These are phyloP conservation scores for Eucalyptus marginata DNA, from an alignment of 345 rosid genomes.

Conservation along the genomic window DNA sequence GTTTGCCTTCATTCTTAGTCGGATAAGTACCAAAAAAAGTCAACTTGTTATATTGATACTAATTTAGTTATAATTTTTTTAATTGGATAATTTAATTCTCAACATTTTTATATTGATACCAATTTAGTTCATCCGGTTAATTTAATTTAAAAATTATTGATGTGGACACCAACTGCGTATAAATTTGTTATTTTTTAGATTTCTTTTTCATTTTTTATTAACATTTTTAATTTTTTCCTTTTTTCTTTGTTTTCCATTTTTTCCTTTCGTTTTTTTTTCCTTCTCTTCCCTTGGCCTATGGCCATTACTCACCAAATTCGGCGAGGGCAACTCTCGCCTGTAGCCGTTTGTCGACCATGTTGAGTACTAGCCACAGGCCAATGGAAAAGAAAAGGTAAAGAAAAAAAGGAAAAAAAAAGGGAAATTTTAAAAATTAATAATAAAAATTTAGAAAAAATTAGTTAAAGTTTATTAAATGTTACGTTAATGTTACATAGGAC, in stretches of 20 bases:
- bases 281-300: neutral
- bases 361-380: fast-evolving
- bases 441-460: too few species aligned
- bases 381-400: too few species aligned
- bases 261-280: too few species aligned
- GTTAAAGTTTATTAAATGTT: too few species aligned
- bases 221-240: neutral
- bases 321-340: fast-evolving
- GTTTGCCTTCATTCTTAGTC: slow-evolving; percentile 30
- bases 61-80: too few species aligned
- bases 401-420: fast-evolving
- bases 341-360: too few species aligned
- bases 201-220: too few species aligned
- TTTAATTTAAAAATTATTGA: neutral
- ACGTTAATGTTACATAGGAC: fast-evolving
- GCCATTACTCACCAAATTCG: fast-evolving
- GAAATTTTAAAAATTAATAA: too few species aligned
- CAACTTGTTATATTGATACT: neutral
- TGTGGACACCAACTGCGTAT: fast-evolving
- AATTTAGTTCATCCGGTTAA: fast-evolving
- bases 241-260: too few species aligned
- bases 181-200: too few species aligned
- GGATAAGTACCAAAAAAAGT: neutral
- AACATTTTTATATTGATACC: fast-evolving
- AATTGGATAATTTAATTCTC: fast-evolving